These are phyloP conservation scores for Geosmithia morbida DNA, from an alignment of 2,329 filamentous ascomycete species.

Conservation along the genomic window DNA sequence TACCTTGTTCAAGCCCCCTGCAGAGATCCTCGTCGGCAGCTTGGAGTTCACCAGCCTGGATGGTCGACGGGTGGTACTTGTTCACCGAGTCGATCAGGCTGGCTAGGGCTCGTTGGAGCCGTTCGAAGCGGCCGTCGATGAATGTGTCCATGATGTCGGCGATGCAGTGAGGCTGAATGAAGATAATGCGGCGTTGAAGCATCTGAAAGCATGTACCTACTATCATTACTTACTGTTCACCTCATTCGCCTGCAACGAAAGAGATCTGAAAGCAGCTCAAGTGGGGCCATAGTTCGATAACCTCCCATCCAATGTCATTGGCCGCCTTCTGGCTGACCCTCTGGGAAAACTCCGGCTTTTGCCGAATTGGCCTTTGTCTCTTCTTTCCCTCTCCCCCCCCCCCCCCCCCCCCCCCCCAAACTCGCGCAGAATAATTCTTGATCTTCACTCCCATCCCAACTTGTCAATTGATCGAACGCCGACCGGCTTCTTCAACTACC, in stretches of 20 bases:
- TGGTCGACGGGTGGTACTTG: conserved; percentile 63
- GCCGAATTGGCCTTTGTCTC: conserved; percentile 2
- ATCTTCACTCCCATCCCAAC: conserved; percentile 3
- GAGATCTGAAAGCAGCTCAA: too few relatives aligned
- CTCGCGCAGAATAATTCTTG: conserved; percentile 4
- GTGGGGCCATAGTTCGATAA: background rate
- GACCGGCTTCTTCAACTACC: too few relatives aligned
- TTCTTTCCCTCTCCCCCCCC: too few relatives aligned
- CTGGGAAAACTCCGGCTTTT: conserved; percentile 4
- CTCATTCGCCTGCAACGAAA: too few relatives aligned
- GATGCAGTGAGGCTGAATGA: background rate
- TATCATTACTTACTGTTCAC: too few relatives aligned
- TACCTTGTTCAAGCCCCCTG: conserved; percentile 51
- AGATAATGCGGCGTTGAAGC: too few relatives aligned
- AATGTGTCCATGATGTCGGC: conserved; percentile 41
- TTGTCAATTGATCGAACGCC: conserved; percentile 17
- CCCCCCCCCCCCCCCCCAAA: conserved; percentile 3
- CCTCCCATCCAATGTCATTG: background rate
- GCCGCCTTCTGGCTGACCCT: background rate
- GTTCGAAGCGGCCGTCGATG: conserved; percentile 49
- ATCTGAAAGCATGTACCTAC: too few relatives aligned
- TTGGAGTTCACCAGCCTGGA: conserved; percentile 54
- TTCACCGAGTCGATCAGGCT: conserved; percentile 66
- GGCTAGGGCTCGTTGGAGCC: conserved; percentile 51
- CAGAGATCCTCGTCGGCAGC: conserved; percentile 55